Percentiles rank a stretch among this genome's conserved stretches.
phyloP scores from a whole-genome alignment of 371 early-diverging fungal genomes.

The Mortierella sp. region DNA sequence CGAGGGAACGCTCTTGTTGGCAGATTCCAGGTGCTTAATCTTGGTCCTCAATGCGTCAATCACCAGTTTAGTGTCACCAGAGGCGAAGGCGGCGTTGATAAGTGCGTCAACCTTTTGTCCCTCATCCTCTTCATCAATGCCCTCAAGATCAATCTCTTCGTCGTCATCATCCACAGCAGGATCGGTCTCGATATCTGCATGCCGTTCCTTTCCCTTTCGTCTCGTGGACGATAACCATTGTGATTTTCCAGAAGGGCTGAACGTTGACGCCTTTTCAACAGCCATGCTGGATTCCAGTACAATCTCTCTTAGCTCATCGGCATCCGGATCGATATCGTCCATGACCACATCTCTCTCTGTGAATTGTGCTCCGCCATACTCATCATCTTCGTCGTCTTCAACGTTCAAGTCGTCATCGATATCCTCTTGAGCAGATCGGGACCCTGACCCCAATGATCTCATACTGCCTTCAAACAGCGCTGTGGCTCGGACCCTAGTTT shows the following conservation, averaged over 20 bases:
- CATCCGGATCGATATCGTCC: conserved; percentile 32
- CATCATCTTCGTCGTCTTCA: conserved; percentile 79
- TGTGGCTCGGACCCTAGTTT: conserved; percentile 82
- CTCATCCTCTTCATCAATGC: conserved; percentile 31
- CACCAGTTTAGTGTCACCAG: conserved; percentile 67
- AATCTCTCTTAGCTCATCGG: conserved; percentile 47
- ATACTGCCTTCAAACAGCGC: conserved; percentile 88
- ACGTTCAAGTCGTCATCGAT: conserved; percentile 84
- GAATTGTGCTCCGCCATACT: conserved; percentile 81
- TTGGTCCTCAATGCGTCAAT: conserved; percentile 82
- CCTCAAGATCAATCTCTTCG: too few relatives aligned
- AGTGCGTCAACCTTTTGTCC: conserved; percentile 26
- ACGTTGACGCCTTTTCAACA: conserved; percentile 10
- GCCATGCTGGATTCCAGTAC: conserved; percentile 29
- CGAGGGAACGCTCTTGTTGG: conserved; percentile 63
- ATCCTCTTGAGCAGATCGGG: conserved; percentile 63
- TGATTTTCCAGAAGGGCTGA: too few relatives aligned
- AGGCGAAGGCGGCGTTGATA: conserved; percentile 32
- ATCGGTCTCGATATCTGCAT: conserved; percentile 64
- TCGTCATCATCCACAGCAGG: conserved; percentile 46
- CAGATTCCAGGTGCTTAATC: conserved; percentile 72
- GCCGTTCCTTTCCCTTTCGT: conserved; percentile 49
- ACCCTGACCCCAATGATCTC: conserved; percentile 53
- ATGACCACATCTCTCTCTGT: conserved; percentile 68
- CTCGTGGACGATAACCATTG: too few relatives aligned